Conservation (phyloP, 1,139 yeast genomes). For the Scheffersomyces titani region DNA sequence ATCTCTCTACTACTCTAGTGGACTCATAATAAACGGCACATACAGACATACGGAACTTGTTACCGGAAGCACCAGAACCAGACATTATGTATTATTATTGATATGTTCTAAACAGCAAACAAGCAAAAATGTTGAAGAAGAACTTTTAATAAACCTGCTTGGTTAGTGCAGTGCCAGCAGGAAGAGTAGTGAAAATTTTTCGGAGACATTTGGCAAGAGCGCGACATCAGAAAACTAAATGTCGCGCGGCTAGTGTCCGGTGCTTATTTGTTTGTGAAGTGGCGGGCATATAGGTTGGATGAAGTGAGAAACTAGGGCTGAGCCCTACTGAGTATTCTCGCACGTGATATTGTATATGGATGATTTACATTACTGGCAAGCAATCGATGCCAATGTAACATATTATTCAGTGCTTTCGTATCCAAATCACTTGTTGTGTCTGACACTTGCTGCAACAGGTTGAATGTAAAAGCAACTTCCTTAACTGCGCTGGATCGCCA, state of each 20-base stretch:
- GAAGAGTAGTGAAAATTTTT: neutral
- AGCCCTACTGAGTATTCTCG: neutral
- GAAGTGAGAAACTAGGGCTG: neutral
- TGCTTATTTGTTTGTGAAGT: neutral
- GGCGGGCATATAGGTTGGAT: neutral
- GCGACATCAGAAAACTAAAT: neutral
- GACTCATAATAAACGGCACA: conserved; percentile 34
- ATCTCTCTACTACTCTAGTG: neutral
- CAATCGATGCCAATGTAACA: no score
- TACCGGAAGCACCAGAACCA: conserved; percentile 98
- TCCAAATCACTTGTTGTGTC: neutral
- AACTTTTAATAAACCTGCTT: neutral
- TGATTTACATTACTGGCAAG: no score
- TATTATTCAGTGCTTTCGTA: neutral
- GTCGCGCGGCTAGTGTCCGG: neutral
- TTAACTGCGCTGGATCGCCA: neutral
- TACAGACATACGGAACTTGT: conserved; percentile 99
- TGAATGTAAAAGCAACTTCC: neutral
- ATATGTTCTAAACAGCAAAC: conserved; percentile 1
- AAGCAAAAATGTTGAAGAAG: neutral
- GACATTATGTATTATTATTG: conserved; percentile 51
- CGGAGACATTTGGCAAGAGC: neutral
- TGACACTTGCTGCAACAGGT: neutral
- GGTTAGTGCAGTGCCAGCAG: neutral
- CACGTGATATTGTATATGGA: no score